These are phyloP conservation scores for Diaporthe sp. DNA, from an alignment of 2,329 filamentous ascomycete species.

Conservation along the genomic window DNA sequence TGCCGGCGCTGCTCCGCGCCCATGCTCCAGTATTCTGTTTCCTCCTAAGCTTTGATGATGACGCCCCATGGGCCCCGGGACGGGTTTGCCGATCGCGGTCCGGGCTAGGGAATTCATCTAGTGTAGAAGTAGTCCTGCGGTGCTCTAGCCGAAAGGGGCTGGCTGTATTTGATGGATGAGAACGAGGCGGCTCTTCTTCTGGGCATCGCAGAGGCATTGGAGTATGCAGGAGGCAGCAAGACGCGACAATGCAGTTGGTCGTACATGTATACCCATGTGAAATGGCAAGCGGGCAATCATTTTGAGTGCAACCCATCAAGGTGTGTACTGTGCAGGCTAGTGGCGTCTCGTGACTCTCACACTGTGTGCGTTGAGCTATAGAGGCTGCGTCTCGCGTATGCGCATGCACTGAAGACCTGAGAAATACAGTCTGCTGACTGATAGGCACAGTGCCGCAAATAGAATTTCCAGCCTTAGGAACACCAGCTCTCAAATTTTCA, in stretches of 20 bases:
- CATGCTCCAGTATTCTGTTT: neutral
- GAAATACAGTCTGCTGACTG: neutral
- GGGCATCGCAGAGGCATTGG: neutral
- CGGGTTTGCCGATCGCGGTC: slow-evolving; percentile 36
- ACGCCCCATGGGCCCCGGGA: slow-evolving; percentile 9
- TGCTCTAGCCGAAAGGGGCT: neutral
- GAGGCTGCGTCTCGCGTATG: neutral
- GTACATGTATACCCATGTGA: neutral
- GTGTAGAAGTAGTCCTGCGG: neutral
- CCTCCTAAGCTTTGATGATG: slow-evolving; percentile 20
- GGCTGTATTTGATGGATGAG: neutral
- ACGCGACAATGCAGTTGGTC: neutral
- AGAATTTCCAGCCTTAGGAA: neutral
- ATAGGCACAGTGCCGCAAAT: neutral
- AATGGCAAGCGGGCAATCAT: neutral
- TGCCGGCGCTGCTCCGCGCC: slow-evolving; percentile 31
- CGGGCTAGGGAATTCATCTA: slow-evolving; percentile 10
- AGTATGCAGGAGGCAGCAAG: neutral
- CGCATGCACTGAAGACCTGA: neutral
- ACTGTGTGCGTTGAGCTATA: neutral
- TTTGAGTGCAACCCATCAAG: neutral
- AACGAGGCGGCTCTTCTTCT: neutral
- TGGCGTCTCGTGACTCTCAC: neutral
- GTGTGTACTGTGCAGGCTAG: neutral
- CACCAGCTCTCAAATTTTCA: slow-evolving; percentile 29